Percentiles rank a stretch among this genome's conserved stretches.
Evolutionary conservation across 345 rosid species (phyloP).

Genomic region (Corchorus olitorius): DNA sequence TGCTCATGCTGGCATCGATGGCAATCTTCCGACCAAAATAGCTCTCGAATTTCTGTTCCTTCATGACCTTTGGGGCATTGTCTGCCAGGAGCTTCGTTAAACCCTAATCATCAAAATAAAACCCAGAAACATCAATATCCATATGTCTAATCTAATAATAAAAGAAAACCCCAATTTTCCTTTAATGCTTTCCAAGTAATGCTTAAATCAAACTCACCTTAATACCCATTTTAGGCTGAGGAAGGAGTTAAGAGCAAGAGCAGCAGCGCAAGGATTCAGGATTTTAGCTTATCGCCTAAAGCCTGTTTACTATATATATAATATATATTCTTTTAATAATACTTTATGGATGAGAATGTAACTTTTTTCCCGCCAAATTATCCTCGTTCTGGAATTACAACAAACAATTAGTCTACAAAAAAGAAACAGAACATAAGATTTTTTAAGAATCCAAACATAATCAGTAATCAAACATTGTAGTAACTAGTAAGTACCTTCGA

Average conservation of each 20-base stretch:
- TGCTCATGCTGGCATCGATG: conserved; percentile 99
- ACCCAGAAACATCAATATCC: neutral
- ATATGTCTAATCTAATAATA: neutral
- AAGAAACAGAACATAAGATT: no score
- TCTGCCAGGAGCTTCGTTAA: conserved; percentile 96
- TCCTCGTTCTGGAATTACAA: no score
- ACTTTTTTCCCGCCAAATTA: no score
- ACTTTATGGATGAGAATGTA: no score
- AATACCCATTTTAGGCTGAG: conserved; percentile 5
- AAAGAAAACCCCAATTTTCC: conserved; percentile 4
- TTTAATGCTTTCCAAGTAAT: no score
- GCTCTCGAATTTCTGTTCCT: conserved; percentile 92
- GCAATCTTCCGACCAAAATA: conserved; percentile 93
- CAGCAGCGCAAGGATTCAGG: neutral
- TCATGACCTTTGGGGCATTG: conserved; percentile 85
- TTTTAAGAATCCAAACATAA: no score
- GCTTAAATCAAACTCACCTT: conserved; percentile 2
- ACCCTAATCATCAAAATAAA: conserved; percentile 51
- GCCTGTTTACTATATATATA: no score
- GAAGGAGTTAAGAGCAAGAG: neutral
- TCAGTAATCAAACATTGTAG: no score
- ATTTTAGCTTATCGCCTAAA: no score
- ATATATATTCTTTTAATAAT: no score
- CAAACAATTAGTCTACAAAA: no score
- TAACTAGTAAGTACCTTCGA: no score